Evolutionary conservation across 2,329 filamentous ascomycete genomes (phyloP), one percentile per base, ranked within the genome.

Genomic region (Ceratocystis cubensis): DNA sequence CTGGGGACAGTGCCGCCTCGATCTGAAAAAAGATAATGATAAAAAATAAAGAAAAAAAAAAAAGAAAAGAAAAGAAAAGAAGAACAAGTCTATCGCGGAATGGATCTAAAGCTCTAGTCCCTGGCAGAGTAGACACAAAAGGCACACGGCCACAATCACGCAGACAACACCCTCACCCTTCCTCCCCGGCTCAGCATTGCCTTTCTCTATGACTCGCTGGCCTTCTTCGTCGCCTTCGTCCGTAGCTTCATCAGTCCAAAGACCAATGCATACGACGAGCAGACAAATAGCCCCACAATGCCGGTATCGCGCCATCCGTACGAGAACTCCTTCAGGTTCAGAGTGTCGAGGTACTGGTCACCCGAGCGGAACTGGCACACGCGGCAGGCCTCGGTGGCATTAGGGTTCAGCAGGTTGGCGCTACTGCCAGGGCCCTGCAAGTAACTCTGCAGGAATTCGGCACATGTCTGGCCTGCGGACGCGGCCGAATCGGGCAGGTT

Each of bases 251-350:
- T 80, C 65, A 80, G 71, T 1, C 70, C 67, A 66, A 76, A 79
- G 5, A 81, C 79, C 63, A 80, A 57, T 0, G 72, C 72, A 65
- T 87, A 87, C 1, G 79, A 81, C 66, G 78, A 80, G 48, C 83
- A 68, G 0, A 76, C 80, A 69, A 86, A 86, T 4, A 83, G 74
- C 1, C 80, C 81, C 2, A 81, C 79, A 61, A 88, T 84, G 0
- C 72, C 86, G 0, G 83, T 82, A 73, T 89, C 79, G 62, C 87
- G 79, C 87, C 87, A 89, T 0, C 84, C 86, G 70, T 84, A 84
- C 68, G 79, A 82, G 70, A 87, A 83, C 3, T 83, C 78, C 1
- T 77, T 76, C 6, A 89, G 70, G 71, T 88, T 87, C 13, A 89
- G 69, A 0, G 78, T 82, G 1, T 74, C 70, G 1, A 89, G 72